Evolutionary conservation across 2,329 filamentous ascomycete species (phyloP), one percentile per base, ranked within the genome.

Genomic region (Teratosphaeria nubilosa): DNA sequence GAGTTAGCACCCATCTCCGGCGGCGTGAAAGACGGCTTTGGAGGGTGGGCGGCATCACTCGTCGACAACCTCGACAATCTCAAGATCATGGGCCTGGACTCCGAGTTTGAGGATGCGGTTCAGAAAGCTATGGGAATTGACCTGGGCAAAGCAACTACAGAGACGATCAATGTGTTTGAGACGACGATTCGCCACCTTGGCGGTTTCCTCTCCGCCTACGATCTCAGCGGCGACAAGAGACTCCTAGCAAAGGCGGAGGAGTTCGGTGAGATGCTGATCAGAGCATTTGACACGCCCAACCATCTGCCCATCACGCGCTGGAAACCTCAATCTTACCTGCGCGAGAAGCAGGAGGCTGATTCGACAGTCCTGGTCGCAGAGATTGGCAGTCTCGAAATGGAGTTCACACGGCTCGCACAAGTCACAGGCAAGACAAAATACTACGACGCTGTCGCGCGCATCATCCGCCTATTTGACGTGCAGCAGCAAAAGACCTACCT

Each of bases 131-230:
- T 74, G 50, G 65, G 64, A 25, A 76, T 80, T 54, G 71, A 79
- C 59, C 76, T 79, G 53, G 70, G 73, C 3, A 68, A 69, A 13
- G 66, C 73, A 4, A 68, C 66, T 1, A 61, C 72, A 24, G 72
- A 75, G 22, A 69, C 65, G 20, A 62, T 79, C 63, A 79, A 79
- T 58, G 73, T 79, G 5, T 78, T 79, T 58, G 77, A 80, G 62
- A 79, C 77, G 0, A 79, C 74, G 22, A 79, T 79, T 69, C 63
- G 72, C n/a, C 70, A 74, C 61, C 60, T 74, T 25, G 72, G 72
- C 1, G 72, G 72, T 10, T 66, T 74, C 48, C 60, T 74, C 2
- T 57, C 70, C 6, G 70, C 68, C 2, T 73, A 73, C 57, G 72
- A 74, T 50, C 54, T 74, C 25, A 72, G 69, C 60, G 68, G 65